Evolutionary conservation across 192 early-diverging fungal genomes (phyloP), one percentile per base, ranked within the genome.

Genomic region (Entophlyctis luteolus): DNA sequence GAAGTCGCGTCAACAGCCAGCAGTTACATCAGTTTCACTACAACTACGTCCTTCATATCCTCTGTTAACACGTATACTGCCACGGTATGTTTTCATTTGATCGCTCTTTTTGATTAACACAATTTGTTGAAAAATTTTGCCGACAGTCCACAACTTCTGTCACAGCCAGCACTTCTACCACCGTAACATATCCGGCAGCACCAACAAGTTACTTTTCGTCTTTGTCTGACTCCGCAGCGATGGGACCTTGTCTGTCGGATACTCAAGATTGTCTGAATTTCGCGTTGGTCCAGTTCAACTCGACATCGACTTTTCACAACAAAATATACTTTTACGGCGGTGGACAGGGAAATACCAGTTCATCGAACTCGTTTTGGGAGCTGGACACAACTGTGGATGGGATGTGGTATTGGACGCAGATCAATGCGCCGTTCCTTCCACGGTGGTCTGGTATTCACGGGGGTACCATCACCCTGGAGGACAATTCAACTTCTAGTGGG

Each of bases 361-460:
- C 16, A 10, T 34, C 60, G 5, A 63, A 63, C 32, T 22, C 8
- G 31, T 63, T 63, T 32, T 63, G 60, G 60, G 16, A 14, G 8
- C 25, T 63, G 23, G 50, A 63, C 25, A 37, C 60, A 33, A 31
- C 16, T 25, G 23, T 34, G 20, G 60, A 63, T 32, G 60, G 60
- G 23, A 63, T 63, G 60, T 63, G 60, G 60, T 49, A 29, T 29
- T 63, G 60, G 60, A 33, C n/a, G 27, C 27, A 63, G 27, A 5
- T 28, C 47, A 38, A 42, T 8, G 38, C 25, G n/a, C 10, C 35
- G 5, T 8, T 20, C 5, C 18, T 63, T 8, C 60, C 60, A 4
- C 12, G 27, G 28, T 63, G 60, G 60, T 31, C 16, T n/a, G 47
- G 31, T 34, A 32, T 37, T 18, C 20, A 27, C 31, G 60, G 33